Percentiles rank a stretch among this genome's conserved stretches.
Conservation (phyloP, 441 rosid genomes). For the Daphne laureola region DNA sequence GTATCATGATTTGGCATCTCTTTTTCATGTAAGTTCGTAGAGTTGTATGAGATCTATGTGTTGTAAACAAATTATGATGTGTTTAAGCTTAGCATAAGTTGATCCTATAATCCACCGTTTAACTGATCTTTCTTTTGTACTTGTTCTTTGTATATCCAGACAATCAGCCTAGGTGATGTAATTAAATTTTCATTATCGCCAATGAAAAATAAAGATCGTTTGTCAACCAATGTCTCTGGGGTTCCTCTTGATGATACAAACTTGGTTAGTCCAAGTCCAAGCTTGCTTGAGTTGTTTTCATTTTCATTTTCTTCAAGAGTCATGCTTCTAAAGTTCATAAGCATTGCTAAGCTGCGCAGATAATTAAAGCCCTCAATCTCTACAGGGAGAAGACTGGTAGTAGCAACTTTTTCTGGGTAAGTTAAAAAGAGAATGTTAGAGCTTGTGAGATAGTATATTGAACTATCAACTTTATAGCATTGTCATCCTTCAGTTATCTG, state of each 20-base stretch:
- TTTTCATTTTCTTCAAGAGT: constrained; percentile 4
- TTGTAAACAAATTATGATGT: background rate
- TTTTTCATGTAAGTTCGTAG: constrained; percentile 66
- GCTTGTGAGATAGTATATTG: background rate
- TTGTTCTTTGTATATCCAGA: constrained; percentile 29
- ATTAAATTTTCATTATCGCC: constrained; percentile 91
- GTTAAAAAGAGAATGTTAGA: background rate
- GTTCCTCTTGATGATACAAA: constrained; percentile 85
- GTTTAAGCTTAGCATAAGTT: background rate
- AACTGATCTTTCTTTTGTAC: constrained; percentile 8
- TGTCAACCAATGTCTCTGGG: constrained; percentile 79
- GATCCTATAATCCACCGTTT: background rate
- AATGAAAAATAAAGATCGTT: constrained; percentile 56
- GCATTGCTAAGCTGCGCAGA: constrained; percentile 35
- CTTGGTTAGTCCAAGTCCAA: constrained; percentile 33
- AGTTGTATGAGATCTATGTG: background rate
- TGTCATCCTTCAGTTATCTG: background rate
- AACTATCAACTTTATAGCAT: background rate
- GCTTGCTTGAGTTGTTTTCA: background rate
- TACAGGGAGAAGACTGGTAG: constrained; percentile 84
- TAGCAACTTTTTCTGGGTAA: constrained; percentile 76
- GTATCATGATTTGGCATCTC: constrained; percentile 90
- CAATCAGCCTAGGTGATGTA: constrained; percentile 75
- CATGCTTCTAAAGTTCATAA: constrained; percentile 10
- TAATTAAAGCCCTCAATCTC: constrained; percentile 88